A percentile compares a stretch with the other conserved stretches of the same genome.
Evolutionary conservation across 73 alveolate genomes (phyloP).

Genomic region (Loxodes magnus): DNA sequence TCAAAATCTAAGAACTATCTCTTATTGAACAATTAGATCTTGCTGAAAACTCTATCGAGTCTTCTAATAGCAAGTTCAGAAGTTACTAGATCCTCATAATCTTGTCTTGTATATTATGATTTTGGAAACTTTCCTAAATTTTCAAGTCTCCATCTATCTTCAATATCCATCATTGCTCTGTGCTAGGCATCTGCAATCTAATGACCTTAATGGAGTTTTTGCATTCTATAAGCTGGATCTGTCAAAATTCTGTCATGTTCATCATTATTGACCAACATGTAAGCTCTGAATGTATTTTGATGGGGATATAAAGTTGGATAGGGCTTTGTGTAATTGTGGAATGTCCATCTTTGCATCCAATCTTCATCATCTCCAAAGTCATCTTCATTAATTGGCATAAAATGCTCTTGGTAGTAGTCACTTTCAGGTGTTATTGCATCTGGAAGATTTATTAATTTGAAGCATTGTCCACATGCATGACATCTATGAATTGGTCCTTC

Average conservation of each 20-base stretch:
- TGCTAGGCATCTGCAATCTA: slow-evolving; percentile 47
- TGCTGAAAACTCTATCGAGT: slow-evolving; percentile 59
- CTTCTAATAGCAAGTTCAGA: slow-evolving; percentile 33
- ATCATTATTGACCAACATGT: slow-evolving; percentile 62
- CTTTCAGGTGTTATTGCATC: slow-evolving; percentile 59
- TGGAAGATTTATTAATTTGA: slow-evolving; percentile 69
- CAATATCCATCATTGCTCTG: slow-evolving; percentile 55
- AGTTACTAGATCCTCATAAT: slow-evolving; percentile 11
- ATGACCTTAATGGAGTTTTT: slow-evolving; percentile 54
- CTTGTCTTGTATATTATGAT: not conserved
- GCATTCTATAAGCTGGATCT: slow-evolving; percentile 79
- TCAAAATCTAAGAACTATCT: slow-evolving; percentile 62
- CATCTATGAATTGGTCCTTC: slow-evolving; percentile 88
- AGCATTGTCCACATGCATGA: slow-evolving; percentile 71
- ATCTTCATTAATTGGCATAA: slow-evolving; percentile 47
- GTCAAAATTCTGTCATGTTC: slow-evolving; percentile 69
- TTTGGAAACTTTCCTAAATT: not conserved
- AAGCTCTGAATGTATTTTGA: slow-evolving; percentile 36
- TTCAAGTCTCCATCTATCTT: slow-evolving; percentile 7
- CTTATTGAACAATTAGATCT: slow-evolving; percentile 49
- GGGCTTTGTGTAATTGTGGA: slow-evolving; percentile 39
- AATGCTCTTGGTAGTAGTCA: slow-evolving; percentile 62
- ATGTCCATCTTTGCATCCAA: slow-evolving; percentile 12
- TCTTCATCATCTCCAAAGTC: slow-evolving; percentile 63
- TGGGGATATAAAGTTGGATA: slow-evolving; percentile 19